Evolutionary conservation across 2,329 filamentous ascomycete species (phyloP).

Genomic region (Penicillium sp.): DNA sequence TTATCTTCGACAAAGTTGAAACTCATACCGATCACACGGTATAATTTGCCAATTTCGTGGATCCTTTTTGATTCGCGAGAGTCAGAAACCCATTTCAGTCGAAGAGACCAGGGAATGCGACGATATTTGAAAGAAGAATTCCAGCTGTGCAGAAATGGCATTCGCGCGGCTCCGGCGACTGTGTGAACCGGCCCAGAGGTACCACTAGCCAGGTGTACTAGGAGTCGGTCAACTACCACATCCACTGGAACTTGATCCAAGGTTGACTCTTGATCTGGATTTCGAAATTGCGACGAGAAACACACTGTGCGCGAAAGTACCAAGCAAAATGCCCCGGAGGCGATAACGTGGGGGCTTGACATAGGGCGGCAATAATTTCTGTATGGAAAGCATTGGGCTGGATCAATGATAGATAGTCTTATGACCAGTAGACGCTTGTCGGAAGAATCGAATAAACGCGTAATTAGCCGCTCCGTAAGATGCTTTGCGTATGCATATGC

Average conservation of each 20-base stretch:
- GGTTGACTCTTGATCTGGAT: neutral
- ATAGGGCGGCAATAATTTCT: neutral
- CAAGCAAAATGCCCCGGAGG: neutral
- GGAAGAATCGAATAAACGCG: neutral
- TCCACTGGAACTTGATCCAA: slow-evolving; percentile 9
- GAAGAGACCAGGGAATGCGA: neutral
- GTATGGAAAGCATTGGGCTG: neutral
- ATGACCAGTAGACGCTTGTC: slow-evolving; percentile 3
- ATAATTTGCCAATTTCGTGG: neutral
- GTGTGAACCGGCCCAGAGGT: slow-evolving; percentile 4
- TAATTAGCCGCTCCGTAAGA: slow-evolving; percentile 6
- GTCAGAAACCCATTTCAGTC: neutral
- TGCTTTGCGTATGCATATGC: slow-evolving; percentile 11
- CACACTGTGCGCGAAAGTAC: neutral
- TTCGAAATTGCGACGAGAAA: neutral
- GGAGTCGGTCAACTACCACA: slow-evolving; percentile 5
- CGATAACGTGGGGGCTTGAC: neutral
- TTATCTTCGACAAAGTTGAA: neutral
- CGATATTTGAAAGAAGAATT: neutral
- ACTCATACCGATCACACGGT: neutral
- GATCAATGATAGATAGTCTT: slow-evolving; percentile 4
- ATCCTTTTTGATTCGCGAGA: neutral
- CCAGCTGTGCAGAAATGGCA: neutral
- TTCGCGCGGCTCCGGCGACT: neutral
- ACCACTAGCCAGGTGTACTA: slow-evolving; percentile 1